Evolutionary conservation across 257 asterid species (phyloP), one percentile per base, ranked within the genome.

Genomic region (Primulina eburnea): DNA sequence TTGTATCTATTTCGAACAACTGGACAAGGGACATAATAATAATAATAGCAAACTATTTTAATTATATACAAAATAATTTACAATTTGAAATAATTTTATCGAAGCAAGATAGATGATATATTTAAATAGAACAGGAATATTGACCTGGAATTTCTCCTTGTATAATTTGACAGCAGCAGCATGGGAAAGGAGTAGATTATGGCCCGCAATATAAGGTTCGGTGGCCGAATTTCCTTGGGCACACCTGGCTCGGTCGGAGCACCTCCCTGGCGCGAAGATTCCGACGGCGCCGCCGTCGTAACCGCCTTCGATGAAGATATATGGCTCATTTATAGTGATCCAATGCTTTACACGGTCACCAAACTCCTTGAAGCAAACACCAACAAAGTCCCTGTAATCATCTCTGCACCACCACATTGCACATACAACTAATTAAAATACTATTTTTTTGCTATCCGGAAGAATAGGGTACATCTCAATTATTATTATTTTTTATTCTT

Each of bases 181-280:
- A 71, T 90, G 97, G 37, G 65, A 62, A 14, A 86, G 85, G 24
- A 90, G 83, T 0, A 88, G 17, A 33, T 82, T 74, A 40, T 90
- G 97, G 43, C 71, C 87, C 0, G 62, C 92, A 29, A 85, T 59
- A 60, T 90, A 90, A 52, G 97, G 97, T 28, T 90, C 92, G 0
- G 82, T 83, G 0, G 84, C 77, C 0, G 95, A 76, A 62, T 90
- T 59, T 0, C 97, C 93, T 2, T 62, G 59, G 0, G 77, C 29
- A 72, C 96, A 89, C 3, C 52, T 52, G 60, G 29, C 21, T 85
- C 88, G 67, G 0, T 81, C 38, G 4, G 90, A 83, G 72, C 93
- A 87, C 8, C 90, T 69, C 0, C 90, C 90, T 0, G 96, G 94
- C 0, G 94, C 90, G 0, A 43, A 4, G 1, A 17, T 3, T 0